These are phyloP conservation scores for Pseudogymnoascus sp. DNA, from an alignment of 2,329 filamentous ascomycete genomes.

Conservation along the genomic window DNA sequence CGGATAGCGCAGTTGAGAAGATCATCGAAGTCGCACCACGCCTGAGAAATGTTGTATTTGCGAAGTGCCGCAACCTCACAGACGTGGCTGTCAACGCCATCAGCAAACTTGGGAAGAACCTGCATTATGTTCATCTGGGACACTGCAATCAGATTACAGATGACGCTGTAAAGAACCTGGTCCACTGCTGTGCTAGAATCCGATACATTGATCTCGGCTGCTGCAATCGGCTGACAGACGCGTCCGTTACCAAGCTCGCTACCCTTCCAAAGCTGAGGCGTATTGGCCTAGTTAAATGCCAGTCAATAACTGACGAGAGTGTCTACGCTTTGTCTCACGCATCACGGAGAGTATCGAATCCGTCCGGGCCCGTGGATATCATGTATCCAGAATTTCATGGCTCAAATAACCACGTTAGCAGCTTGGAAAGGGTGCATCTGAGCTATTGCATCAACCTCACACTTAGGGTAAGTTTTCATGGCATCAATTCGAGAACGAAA, in stretches of 20 bases:
- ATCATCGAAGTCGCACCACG: constrained; percentile 82
- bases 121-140: constrained; percentile 92
- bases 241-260: constrained; percentile 74
- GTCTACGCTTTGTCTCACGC: constrained; percentile 75
- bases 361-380: constrained; percentile 43
- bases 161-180: constrained; percentile 72
- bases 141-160: constrained; percentile 92
- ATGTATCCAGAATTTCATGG: neutral
- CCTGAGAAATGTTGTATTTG: constrained; percentile 83
- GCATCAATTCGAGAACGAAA: neutral
- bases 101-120: constrained; percentile 81
- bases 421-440: constrained; percentile 83
- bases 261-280: constrained; percentile 85
- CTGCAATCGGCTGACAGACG: constrained; percentile 79
- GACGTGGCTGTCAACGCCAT: constrained; percentile 83
- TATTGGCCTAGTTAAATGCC: constrained; percentile 91
- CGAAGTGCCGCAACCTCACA: constrained; percentile 89
- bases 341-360: constrained; percentile 44
- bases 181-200: constrained; percentile 82
- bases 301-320: constrained; percentile 79
- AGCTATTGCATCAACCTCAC: constrained; percentile 88
- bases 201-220: constrained; percentile 97
- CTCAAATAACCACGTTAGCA: constrained; percentile 19
- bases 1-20: constrained; percentile 77
- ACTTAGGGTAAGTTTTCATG: constrained; percentile 53